Evolutionary conservation across 2,329 filamentous ascomycete species (phyloP), one percentile per base, ranked within the genome.

Genomic region (Bipolaris oryzae): DNA sequence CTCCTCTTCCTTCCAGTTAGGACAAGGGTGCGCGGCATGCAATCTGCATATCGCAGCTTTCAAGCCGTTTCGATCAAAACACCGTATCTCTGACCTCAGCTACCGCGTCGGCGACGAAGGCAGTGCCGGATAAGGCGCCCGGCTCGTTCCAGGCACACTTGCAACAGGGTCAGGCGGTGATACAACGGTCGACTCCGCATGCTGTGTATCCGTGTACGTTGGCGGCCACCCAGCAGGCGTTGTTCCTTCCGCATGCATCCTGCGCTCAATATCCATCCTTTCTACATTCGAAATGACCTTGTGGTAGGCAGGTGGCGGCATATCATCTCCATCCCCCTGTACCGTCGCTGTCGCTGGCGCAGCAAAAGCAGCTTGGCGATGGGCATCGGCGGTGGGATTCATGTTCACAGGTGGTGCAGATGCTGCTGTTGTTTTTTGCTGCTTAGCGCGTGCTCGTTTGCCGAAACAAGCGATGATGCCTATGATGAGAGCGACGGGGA

Each of bases 231-330:
- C 47, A 15, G 7, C 5, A 1, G 25, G 33, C 7, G 18, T n/a
- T 25, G 6, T 21, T 15, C 13, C 16, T 13, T 31, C 39, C 3
- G 10, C 11, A 9, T 42, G 33, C 28, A 37, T 45, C 16, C n/a
- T 10, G n/a, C 15, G 20, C 15, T 23, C 39, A 4, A 35, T 37
- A 4, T 13, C 33, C 16, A 35, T 39, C 20, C 47, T 47, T 20
- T 55, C 49, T 20, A 13, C 3, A 16, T 52, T 42, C 15, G 35
- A 39, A 20, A 51, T 41, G 3, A 42, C 42, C 16, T 60, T 55
- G 16, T 58, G 42, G 38, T 58, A 58, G 28, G 46, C 25, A 4
- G 54, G 57, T 5, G 37, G 57, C 20, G 34, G 33, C 1, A 13
- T 16, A 9, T 45, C 9, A n/a, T 23, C 20, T 35, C 21, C 16